Base-by-base conservation (phyloP, 345 rosid genomes). In the Salix brachista region DNA sequence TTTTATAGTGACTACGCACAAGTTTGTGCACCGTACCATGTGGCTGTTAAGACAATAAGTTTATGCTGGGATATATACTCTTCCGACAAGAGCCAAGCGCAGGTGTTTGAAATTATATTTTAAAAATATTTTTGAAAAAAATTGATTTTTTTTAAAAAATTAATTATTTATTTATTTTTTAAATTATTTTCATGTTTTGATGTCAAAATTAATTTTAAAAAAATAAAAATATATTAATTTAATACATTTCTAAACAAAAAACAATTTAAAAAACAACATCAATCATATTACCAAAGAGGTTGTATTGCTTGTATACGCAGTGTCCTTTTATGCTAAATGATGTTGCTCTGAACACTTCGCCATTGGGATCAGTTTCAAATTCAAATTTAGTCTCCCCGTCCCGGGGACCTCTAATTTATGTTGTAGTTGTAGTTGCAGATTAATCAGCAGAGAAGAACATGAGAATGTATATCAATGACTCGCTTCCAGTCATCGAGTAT, bases 41-140 rank as follows among this genome's bases (percentile, higher is more conserved):
- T 94, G 99, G 86, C 96, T 0, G 88, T 93, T 68, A 83, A 98
- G 74, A 86, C 97, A 13, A 98, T 98, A 30, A 1, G 99, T 91
- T 80, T 93, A 88, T 74, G 97, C 99, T 2, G 99, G 97, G 70
- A 95, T 95, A 98, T 91, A 90, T 75, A 83, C 99, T 60, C 93
- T 95, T 68, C 99, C 99, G 37, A 75, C 91, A 1, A 86, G 93
- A 79, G 94, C 90, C 21, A 94, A 89, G 48, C 98, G n/a, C n/a
- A 4, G 34, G 0, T 32, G 4, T 32, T 3, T 32, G 34, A 4
- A 0, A 2, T 32, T 32, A 32, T 4, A 2, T 32, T 32, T 32
- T 32, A 32, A 32, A 4, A 32, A 32, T 32, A 32, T 32, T 30
- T 30, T 30, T 2, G 1, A 3, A 30, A 30, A 30, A 30, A 30